phyloP scores from a whole-genome alignment of 2,329 filamentous ascomycete species.

The Camptophora hylomeconis region DNA sequence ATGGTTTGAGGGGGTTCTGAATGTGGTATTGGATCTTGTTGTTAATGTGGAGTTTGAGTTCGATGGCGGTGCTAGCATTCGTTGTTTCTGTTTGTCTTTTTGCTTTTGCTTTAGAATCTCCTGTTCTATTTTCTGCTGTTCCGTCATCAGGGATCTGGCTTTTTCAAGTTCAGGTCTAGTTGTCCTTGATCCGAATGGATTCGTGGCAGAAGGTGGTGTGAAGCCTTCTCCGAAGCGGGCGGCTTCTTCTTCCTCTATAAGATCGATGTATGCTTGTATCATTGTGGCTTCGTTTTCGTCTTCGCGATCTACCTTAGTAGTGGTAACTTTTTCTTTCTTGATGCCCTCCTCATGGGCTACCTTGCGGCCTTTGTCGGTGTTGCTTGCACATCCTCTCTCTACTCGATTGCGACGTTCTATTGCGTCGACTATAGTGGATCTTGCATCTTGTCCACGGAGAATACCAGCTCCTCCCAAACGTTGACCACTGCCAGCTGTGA shows the following conservation, averaged over 20 bases:
- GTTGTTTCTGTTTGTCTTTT: constrained; percentile 16
- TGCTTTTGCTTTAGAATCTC: constrained; percentile 4
- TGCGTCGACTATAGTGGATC: constrained; percentile 58
- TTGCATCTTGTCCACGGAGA: constrained; percentile 52
- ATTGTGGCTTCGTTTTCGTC: constrained; percentile 81
- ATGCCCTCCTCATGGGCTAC: constrained; percentile 47
- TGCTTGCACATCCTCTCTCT: constrained; percentile 63
- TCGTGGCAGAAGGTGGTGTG: constrained; percentile 38
- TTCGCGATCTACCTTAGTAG: constrained; percentile 74
- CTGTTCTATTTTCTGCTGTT: constrained; percentile 10
- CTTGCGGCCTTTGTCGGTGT: constrained; percentile 51
- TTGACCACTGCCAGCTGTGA: constrained; percentile 52
- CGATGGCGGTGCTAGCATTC: constrained; percentile 35
- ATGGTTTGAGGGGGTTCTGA: not conserved
- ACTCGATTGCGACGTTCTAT: constrained; percentile 54
- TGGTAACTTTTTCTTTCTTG: constrained; percentile 60
- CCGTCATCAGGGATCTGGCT: constrained; percentile 6
- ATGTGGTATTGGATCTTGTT: constrained; percentile 1
- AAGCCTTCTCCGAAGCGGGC: constrained; percentile 47
- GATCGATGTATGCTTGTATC: constrained; percentile 69
- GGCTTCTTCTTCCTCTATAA: constrained; percentile 66
- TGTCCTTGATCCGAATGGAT: constrained; percentile 36
- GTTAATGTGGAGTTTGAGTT: constrained; percentile 20
- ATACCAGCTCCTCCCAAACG: constrained; percentile 54
- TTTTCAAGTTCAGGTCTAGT: constrained; percentile 25